phyloP scores from a whole-genome alignment of 176 grass and related monocot species.

The Carex pumila region DNA sequence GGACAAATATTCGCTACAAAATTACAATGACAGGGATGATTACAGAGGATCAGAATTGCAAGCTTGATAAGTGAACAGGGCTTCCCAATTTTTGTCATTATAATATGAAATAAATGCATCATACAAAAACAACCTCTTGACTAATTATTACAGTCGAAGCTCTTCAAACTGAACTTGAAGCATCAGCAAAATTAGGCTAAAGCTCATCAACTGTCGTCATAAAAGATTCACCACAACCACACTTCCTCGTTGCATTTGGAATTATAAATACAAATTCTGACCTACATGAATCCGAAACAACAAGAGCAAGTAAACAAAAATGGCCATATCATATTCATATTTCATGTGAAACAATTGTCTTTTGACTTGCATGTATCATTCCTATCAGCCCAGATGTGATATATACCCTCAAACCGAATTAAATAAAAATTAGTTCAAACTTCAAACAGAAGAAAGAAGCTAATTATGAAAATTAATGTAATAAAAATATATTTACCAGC shows the following conservation, averaged over 20 bases:
- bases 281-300: constrained; percentile 29
- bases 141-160: neutral
- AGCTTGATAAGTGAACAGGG: neutral
- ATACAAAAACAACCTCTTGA: neutral
- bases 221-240: constrained; percentile 87
- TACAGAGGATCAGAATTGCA: no score
- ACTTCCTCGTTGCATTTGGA: constrained; percentile 75
- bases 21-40: no score
- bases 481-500: constrained; percentile 28
- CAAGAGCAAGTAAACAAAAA: neutral
- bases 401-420: neutral
- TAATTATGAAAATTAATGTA: neutral
- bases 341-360: neutral
- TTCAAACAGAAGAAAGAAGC: neutral
- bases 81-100: neutral
- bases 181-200: constrained; percentile 14
- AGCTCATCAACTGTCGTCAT: constrained; percentile 31
- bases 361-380: neutral
- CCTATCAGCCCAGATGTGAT: neutral
- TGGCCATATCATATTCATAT: neutral
- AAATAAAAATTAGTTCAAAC: neutral
- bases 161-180: neutral
- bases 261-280: constrained; percentile 91
- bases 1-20: no score
- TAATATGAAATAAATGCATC: neutral